A percentile compares a stretch with the other conserved stretches of the same genome.
phyloP scores from a whole-genome alignment of 257 asterid species.

The Nicotiana sylvestris region DNA sequence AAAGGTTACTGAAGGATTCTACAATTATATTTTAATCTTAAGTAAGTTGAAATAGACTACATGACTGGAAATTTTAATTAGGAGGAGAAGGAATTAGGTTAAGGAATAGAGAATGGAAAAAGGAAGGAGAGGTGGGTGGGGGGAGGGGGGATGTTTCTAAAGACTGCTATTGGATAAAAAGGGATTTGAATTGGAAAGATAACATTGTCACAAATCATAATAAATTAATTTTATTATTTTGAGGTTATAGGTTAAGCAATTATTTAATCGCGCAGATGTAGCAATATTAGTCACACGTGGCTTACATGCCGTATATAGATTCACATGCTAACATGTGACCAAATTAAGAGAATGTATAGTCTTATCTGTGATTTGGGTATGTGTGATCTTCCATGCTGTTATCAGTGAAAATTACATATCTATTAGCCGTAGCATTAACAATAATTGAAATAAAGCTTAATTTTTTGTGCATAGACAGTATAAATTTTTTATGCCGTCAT shows the following conservation, averaged over 20 bases:
- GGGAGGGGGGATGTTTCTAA: not conserved
- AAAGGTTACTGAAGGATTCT: too few species aligned
- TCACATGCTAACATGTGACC: conserved; percentile 57
- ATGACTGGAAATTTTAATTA: not conserved
- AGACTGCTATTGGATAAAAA: not conserved
- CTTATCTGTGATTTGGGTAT: not conserved
- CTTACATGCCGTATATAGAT: conserved; percentile 41
- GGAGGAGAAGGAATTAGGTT: too few species aligned
- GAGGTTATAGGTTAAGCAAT: conserved; percentile 11
- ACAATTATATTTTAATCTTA: too few species aligned
- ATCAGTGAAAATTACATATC: not conserved
- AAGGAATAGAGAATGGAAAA: not conserved
- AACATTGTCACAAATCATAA: not conserved
- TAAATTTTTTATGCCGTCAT: not conserved
- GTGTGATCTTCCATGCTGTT: not conserved
- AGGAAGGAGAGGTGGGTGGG: not conserved
- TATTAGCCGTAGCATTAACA: not conserved
- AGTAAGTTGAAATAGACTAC: too few species aligned
- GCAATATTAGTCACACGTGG: conserved; percentile 40
- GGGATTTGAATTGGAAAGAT: conserved; percentile 20
- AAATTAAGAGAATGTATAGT: conserved; percentile 16
- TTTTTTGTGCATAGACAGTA: too few species aligned
- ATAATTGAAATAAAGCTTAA: not conserved
- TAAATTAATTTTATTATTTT: not conserved
- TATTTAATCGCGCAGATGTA: conserved; percentile 21